Evolutionary conservation across 164 flowering plant species (phyloP).

Genomic region (Kalanchoe fedtschenkoi): DNA sequence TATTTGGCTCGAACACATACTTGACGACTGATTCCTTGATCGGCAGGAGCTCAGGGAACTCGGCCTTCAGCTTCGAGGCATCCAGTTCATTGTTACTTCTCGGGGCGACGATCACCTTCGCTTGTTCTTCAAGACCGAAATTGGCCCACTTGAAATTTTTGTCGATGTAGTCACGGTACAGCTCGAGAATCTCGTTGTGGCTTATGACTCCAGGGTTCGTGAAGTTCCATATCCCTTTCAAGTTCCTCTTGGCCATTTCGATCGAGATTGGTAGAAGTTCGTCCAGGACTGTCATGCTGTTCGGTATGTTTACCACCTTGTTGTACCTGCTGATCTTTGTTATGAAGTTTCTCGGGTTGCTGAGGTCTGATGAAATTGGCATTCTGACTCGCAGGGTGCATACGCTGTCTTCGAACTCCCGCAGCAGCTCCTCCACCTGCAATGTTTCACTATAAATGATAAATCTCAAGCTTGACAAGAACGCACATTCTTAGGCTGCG

Average conservation of each 20-base stretch:
- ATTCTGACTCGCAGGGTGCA: conserved; percentile 3
- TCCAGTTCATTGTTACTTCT: conserved; percentile 1
- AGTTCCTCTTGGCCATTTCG: conserved; percentile 2
- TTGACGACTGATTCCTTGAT: neutral
- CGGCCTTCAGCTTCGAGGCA: neutral
- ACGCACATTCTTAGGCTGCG: no score
- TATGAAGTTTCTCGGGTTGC: conserved; percentile 3
- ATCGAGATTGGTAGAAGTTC: conserved; percentile 1
- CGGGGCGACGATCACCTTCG: neutral
- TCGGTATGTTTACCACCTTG: neutral
- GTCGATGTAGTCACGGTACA: neutral
- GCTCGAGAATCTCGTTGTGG: conserved; percentile 2
- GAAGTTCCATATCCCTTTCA: conserved; percentile 1
- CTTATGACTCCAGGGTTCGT: conserved; percentile 1
- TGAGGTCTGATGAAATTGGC: neutral
- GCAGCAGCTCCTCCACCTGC: conserved; percentile 1
- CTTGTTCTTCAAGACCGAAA: conserved; percentile 1
- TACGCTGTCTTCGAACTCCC: neutral
- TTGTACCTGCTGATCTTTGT: neutral
- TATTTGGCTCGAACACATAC: conserved; percentile 1
- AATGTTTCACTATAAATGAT: neutral
- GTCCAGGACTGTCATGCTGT: conserved; percentile 3
- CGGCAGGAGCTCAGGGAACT: conserved; percentile 1
- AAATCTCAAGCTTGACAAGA: no score
- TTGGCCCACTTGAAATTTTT: neutral